These are phyloP conservation scores for Sporothrix luriei DNA, from an alignment of 2,329 filamentous ascomycete genomes.

Conservation along the genomic window DNA sequence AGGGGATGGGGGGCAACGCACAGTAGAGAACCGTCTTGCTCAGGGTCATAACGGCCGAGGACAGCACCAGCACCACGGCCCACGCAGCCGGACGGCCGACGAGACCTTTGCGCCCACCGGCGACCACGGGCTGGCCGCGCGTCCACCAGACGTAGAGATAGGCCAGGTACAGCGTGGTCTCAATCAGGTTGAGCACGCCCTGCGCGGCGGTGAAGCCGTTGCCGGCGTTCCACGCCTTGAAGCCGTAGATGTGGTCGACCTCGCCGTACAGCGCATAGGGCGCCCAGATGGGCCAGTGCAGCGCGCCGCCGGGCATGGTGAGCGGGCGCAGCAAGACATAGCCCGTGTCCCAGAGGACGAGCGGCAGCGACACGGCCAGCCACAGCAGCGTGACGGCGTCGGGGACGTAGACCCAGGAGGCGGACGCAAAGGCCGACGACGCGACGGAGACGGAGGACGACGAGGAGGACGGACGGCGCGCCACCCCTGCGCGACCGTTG, in stretches of 20 bases:
- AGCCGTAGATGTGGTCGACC: constrained; percentile 81
- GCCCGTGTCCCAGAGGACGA: constrained; percentile 78
- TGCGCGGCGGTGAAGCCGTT: constrained; percentile 81
- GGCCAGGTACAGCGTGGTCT: constrained; percentile 45
- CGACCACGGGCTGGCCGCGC: constrained; percentile 35
- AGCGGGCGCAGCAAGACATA: constrained; percentile 81
- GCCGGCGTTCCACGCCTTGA: constrained; percentile 65
- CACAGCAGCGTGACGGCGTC: constrained; percentile 60
- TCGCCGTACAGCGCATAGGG: constrained; percentile 80
- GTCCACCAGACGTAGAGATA: constrained; percentile 44
- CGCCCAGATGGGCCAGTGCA: constrained; percentile 72
- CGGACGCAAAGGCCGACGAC: constrained; percentile 4
- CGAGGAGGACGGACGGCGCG: constrained; percentile 6
- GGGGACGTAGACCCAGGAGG: constrained; percentile 52
- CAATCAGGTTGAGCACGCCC: constrained; percentile 49
- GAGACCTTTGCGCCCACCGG: constrained; percentile 42
- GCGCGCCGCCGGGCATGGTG: constrained; percentile 75
- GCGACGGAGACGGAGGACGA: constrained; percentile 10
- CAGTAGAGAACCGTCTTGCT: constrained; percentile 66
- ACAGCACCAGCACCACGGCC: constrained; percentile 55
- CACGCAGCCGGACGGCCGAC: constrained; percentile 49
- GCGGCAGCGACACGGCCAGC: constrained; percentile 72
- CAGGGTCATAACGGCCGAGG: constrained; percentile 61
- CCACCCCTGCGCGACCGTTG: not conserved
- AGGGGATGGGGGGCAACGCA: constrained; percentile 44